Conservation (phyloP, 192 early-diverging fungal genomes). For the Dissophora globulifera region DNA sequence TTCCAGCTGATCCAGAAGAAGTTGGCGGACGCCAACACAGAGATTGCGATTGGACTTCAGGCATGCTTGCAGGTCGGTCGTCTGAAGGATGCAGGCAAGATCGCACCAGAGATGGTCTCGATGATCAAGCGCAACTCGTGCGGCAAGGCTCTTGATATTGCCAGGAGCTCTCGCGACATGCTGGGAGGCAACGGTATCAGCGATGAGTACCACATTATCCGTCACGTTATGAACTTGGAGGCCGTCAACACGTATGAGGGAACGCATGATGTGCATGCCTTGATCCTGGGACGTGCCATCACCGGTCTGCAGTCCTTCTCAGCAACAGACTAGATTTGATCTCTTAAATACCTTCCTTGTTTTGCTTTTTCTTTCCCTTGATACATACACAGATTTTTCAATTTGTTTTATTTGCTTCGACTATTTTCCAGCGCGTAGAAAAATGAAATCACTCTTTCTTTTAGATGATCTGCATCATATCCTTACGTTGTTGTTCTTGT, state of each 20-base stretch:
- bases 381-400: not conserved
- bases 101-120: slow-evolving; percentile 95
- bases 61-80: slow-evolving; percentile 91
- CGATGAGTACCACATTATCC: slow-evolving; percentile 97
- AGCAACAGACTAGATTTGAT: slow-evolving; percentile 39
- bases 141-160: slow-evolving; percentile 93
- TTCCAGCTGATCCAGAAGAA: slow-evolving; percentile 98
- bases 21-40: slow-evolving; percentile 92
- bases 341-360: not conserved
- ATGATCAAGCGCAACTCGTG: slow-evolving; percentile 97
- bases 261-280: slow-evolving; percentile 94
- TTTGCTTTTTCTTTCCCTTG: not conserved
- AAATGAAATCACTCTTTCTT: too few species aligned
- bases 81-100: slow-evolving; percentile 87
- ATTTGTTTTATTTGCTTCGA: too few species aligned
- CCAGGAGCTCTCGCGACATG: slow-evolving; percentile 89
- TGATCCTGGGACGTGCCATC: slow-evolving; percentile 93
- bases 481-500: too few species aligned
- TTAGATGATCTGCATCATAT: too few species aligned
- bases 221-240: slow-evolving; percentile 92
- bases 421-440: too few species aligned
- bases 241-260: slow-evolving; percentile 97
- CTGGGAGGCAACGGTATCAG: slow-evolving; percentile 96
- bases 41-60: slow-evolving; percentile 91
- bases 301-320: slow-evolving; percentile 88